Conservation (phyloP, 306 rosid species). For the Acacia melanoxylon region DNA sequence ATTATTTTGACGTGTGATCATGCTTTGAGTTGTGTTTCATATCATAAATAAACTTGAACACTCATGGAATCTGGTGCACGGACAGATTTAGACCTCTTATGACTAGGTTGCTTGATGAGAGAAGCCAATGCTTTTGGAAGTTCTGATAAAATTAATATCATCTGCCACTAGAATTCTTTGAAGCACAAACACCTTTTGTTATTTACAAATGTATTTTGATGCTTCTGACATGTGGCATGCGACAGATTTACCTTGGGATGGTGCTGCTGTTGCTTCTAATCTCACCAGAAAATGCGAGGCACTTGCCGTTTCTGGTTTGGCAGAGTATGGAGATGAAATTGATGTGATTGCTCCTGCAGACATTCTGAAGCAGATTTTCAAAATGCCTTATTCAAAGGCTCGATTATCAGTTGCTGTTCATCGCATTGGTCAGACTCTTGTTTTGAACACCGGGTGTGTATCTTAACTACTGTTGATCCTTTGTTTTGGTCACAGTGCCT, state of each 20-base stretch:
- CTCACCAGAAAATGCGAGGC: slow-evolving; percentile 84
- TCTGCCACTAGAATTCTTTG: background rate
- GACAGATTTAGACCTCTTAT: slow-evolving; percentile 24
- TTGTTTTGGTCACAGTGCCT: slow-evolving; percentile 1
- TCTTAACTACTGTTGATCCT: slow-evolving; percentile 10
- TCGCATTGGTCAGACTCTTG: slow-evolving; percentile 89
- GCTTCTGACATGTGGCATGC: slow-evolving; percentile 25
- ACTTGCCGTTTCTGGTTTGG: slow-evolving; percentile 91
- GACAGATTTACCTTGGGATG: slow-evolving; percentile 84
- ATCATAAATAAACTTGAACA: slow-evolving; percentile 23
- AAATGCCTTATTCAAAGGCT: slow-evolving; percentile 95
- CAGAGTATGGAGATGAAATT: slow-evolving; percentile 90
- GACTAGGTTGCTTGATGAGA: background rate
- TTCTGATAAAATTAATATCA: background rate
- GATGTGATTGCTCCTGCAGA: slow-evolving; percentile 95
- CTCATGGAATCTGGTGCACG: background rate
- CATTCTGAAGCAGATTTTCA: slow-evolving; percentile 93
- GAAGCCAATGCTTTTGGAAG: background rate
- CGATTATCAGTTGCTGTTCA: slow-evolving; percentile 86
- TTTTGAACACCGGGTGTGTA: slow-evolving; percentile 84
- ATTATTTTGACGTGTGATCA: background rate
- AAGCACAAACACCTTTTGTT: background rate
- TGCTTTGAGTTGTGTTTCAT: background rate
- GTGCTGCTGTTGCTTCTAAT: slow-evolving; percentile 70
- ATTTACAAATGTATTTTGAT: slow-evolving; percentile 5